Evolutionary conservation across 768 basidiomycete species (phyloP).

Genomic region (Tricholoma saponaceum): DNA sequence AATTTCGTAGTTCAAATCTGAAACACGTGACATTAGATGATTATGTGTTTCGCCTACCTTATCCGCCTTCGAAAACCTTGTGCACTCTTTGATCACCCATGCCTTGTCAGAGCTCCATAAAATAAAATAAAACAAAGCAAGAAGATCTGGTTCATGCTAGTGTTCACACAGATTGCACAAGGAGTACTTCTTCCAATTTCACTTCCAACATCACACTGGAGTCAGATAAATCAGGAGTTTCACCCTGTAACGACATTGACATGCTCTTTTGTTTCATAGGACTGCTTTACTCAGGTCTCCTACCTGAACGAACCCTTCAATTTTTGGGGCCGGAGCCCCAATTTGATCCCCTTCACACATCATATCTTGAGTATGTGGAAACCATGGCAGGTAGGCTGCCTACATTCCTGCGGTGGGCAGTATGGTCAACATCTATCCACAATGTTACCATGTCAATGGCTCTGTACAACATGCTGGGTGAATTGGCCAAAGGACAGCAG

Average conservation of each 20-base stretch:
- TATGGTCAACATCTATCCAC: slow-evolving; percentile 76
- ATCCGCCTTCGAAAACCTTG: slow-evolving; percentile 62
- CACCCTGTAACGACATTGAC: slow-evolving; percentile 80
- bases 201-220: slow-evolving; percentile 38
- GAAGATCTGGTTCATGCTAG: slow-evolving; percentile 76
- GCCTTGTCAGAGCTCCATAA: slow-evolving; percentile 80
- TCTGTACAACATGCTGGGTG: slow-evolving; percentile 84
- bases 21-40: too few species aligned
- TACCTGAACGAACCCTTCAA: slow-evolving; percentile 73
- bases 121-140: slow-evolving; percentile 85
- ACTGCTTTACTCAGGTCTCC: slow-evolving; percentile 69
- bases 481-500: slow-evolving; percentile 78
- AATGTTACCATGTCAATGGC: slow-evolving; percentile 74
- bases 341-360: slow-evolving; percentile 32
- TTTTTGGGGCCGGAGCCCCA: slow-evolving; percentile 75
- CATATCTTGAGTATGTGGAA: slow-evolving; percentile 60
- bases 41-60: too few species aligned
- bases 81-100: slow-evolving; percentile 68
- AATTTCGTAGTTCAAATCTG: too few species aligned
- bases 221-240: slow-evolving; percentile 30
- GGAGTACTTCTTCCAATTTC: slow-evolving; percentile 46
- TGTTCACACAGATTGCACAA: slow-evolving; percentile 58
- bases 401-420: slow-evolving; percentile 85
- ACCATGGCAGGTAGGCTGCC: slow-evolving; percentile 60
- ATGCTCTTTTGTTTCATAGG: slow-evolving; percentile 83